Percentiles rank a stretch among this genome's conserved stretches.
phyloP scores from a whole-genome alignment of 768 basidiomycete genomes.

The Amanita fuliginea region DNA sequence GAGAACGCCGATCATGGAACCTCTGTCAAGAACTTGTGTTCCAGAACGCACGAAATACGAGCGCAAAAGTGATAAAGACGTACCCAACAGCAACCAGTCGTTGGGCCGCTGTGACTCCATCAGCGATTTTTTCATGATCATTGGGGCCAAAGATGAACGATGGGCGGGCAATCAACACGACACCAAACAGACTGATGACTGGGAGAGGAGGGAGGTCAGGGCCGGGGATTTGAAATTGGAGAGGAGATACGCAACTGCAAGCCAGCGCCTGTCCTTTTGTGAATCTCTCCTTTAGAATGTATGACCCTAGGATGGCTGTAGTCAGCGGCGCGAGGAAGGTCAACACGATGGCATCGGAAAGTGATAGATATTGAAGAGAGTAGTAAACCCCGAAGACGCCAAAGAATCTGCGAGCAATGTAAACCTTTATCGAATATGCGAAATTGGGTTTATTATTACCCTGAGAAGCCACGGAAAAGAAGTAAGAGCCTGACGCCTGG shows the following conservation, averaged over 20 bases:
- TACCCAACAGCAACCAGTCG: constrained; percentile 53
- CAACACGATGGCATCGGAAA: constrained; percentile 70
- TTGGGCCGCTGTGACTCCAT: constrained; percentile 20
- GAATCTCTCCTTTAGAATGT: constrained; percentile 53
- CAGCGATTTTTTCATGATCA: background rate
- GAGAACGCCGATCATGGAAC: constrained; percentile 51
- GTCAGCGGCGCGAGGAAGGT: constrained; percentile 63
- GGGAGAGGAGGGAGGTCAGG: background rate
- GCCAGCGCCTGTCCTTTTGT: constrained; percentile 43
- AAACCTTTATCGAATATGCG: background rate
- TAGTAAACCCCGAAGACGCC: constrained; percentile 62
- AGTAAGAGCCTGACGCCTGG: constrained; percentile 52
- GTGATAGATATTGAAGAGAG: constrained; percentile 60
- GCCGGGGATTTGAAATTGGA: background rate
- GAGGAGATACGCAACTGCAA: constrained; percentile 26
- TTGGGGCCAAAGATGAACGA: constrained; percentile 51
- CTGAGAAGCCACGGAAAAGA: constrained; percentile 45
- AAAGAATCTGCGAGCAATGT: constrained; percentile 41
- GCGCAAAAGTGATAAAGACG: constrained; percentile 7
- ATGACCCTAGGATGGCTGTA: constrained; percentile 48
- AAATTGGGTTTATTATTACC: too few relatives aligned
- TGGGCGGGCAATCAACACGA: constrained; percentile 75
- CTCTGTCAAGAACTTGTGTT: constrained; percentile 19
- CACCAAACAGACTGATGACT: constrained; percentile 64
- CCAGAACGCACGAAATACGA: background rate